Base-by-base conservation (phyloP, 768 basidiomycete genomes). In the Mrakia frigida region DNA sequence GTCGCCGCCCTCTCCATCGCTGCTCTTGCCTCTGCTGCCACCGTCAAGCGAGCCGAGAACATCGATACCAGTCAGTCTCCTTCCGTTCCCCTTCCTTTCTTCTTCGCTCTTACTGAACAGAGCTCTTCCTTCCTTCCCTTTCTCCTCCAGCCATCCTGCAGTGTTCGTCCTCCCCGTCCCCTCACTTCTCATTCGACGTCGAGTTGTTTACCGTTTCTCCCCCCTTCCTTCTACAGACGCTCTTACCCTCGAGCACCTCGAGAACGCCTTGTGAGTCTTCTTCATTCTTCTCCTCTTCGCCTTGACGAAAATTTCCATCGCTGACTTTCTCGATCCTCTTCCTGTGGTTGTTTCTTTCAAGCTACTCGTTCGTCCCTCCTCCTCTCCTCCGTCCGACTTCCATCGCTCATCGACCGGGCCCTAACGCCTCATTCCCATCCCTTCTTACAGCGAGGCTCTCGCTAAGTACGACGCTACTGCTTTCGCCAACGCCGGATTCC, bases 381-480 rank as follows among this genome's bases (percentile, higher is more conserved):
- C 5, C 3, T 13, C 53, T n/a, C n/a, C 28, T 25, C 16, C 50
- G 6, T 18, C 16, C 5, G 3, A 1, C 18, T 46, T 39, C 41
- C 37, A 69, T 46, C 69, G 31, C 41, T 21, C 43, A 31, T 28
- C 14, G 28, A 70, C 6, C 25, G 69, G 25, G 28, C 10, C 31
- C 37, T 69, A 35, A 41, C 23, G 37, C n/a, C 37, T 69, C 41
- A 25, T 23, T 43, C 39, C 23, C 43, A 31, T 69, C 68, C 13
- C 31, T 39, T 46, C 74, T n/a, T 67, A 78, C 78, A 61, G 68
- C 68, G 60, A 81, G 35, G 84, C 81, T 77, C 84, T 90, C n/a
- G 80, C 78, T 35, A 84, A 86, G 71, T 90, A 89, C 82, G 79
- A 79, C 46, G 79, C 83, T 6, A 86, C 85, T 28, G 89, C 87